phyloP scores from a whole-genome alignment of 2,329 filamentous ascomycete genomes.

The Sporothrix schenckii region DNA sequence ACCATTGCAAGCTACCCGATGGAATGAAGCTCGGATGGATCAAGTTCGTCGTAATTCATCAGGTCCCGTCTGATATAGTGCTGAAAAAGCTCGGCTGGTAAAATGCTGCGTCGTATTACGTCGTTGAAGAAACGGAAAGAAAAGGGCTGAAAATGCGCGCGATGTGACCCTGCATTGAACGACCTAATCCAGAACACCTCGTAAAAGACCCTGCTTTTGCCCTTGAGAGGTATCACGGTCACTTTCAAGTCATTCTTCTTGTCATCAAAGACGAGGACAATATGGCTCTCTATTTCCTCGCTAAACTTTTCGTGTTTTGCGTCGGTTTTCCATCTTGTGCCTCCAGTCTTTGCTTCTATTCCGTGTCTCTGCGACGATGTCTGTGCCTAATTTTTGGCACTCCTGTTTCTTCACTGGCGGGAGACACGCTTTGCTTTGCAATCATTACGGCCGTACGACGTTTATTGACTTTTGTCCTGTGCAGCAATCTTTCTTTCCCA shows the following conservation, averaged over 20 bases:
- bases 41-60: background rate
- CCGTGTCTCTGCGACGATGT: background rate
- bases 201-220: no score
- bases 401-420: background rate
- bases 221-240: no score
- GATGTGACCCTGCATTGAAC: slow-evolving; percentile 18
- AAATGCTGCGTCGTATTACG: background rate
- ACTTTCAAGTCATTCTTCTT: background rate
- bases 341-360: background rate
- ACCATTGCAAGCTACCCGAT: background rate
- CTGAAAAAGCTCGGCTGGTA: background rate
- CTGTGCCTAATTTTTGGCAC: background rate
- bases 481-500: background rate
- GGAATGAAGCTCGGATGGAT: background rate
- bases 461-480: no score
- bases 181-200: background rate
- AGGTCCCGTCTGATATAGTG: background rate
- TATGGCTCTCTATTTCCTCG: background rate
- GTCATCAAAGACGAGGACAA: background rate
- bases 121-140: background rate
- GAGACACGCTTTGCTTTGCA: slow-evolving; percentile 7
- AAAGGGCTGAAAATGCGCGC: slow-evolving; percentile 3
- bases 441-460: no score
- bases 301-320: slow-evolving; percentile 16
- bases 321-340: slow-evolving; percentile 10